Evolutionary conservation across 257 asterid species (phyloP).

Genomic region (Solanum microdontum): DNA sequence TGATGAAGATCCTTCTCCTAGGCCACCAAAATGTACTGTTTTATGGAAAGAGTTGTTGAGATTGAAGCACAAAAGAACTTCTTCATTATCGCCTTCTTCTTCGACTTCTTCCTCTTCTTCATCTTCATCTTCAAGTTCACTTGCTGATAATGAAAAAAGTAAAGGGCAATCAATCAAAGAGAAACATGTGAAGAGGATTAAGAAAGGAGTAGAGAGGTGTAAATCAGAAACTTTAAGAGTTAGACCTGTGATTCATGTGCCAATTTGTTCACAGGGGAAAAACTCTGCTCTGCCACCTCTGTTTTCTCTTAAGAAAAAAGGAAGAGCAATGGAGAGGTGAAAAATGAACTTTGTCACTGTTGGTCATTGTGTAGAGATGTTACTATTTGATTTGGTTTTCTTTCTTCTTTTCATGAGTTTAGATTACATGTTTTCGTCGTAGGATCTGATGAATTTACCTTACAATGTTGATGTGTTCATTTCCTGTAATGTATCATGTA

Average conservation of each 20-base stretch:
- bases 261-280: constrained; percentile 52
- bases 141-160: constrained; percentile 20
- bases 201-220: constrained; percentile 62
- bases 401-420: neutral
- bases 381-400: neutral
- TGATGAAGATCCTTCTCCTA: constrained; percentile 90
- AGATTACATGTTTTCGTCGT: neutral
- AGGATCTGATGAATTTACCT: neutral
- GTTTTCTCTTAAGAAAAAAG: constrained; percentile 51
- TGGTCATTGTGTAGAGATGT: constrained; percentile 15
- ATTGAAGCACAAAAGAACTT: constrained; percentile 47
- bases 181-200: constrained; percentile 34
- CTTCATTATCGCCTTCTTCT: constrained; percentile 38
- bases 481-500: neutral
- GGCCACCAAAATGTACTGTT: constrained; percentile 90
- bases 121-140: constrained; percentile 19
- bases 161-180: constrained; percentile 19
- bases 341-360: neutral
- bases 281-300: constrained; percentile 42
- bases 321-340: constrained; percentile 27
- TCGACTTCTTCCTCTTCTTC: constrained; percentile 35
- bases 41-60: constrained; percentile 69
- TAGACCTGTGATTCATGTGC: constrained; percentile 68
- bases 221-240: constrained; percentile 40
- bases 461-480: neutral